phyloP scores from a whole-genome alignment of 805 yeast species.

The Limtongozyma cylindracea region DNA sequence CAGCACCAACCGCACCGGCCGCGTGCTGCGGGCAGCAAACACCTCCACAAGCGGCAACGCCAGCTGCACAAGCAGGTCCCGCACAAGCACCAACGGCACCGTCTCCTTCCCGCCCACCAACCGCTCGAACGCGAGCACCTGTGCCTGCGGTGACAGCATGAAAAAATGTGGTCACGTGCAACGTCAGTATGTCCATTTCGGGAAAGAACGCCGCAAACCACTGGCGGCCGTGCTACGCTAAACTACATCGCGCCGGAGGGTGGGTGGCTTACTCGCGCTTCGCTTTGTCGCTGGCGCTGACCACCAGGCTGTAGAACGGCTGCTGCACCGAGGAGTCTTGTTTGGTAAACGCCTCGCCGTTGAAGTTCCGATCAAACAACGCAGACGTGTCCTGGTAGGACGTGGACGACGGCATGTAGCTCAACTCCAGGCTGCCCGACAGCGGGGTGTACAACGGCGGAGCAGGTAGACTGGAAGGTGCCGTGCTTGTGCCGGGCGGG shows the following conservation, averaged over 20 bases:
- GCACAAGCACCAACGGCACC: conserved; percentile 44
- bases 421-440: too few relatives aligned
- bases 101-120: conserved; percentile 44
- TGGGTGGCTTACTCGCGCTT: too few relatives aligned
- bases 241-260: neutral
- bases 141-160: conserved; percentile 4
- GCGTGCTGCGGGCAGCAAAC: conserved; percentile 16
- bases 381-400: too few relatives aligned
- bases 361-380: too few relatives aligned
- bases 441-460: too few relatives aligned
- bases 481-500: too few relatives aligned
- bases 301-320: too few relatives aligned
- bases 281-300: too few relatives aligned
- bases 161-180: neutral
- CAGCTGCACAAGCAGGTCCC: conserved; percentile 53
- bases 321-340: too few relatives aligned
- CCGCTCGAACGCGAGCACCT: conserved; percentile 33
- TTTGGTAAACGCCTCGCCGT: too few relatives aligned
- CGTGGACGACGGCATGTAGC: too few relatives aligned
- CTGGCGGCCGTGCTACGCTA: neutral
- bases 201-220: neutral
- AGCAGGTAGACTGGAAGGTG: too few relatives aligned
- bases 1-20: conserved; percentile 26
- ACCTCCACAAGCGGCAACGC: conserved; percentile 31
- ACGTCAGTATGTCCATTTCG: neutral